Evolutionary conservation across 129 eudicot genomes (phyloP).

Genomic region (Gnaphalium uliginosum): DNA sequence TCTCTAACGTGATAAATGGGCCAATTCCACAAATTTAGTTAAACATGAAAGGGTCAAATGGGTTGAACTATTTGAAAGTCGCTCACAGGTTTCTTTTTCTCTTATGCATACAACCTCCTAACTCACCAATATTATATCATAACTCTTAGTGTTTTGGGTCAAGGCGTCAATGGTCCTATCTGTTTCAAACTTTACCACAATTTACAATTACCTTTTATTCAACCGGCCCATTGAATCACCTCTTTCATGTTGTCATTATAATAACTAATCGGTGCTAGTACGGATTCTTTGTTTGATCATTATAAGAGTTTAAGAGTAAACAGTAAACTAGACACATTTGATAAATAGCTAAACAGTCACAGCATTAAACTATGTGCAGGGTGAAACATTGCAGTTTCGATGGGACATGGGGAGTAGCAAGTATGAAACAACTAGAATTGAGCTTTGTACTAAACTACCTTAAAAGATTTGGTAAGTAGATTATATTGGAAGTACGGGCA

Average conservation of each 20-base stretch:
- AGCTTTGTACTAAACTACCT: conserved; percentile 24
- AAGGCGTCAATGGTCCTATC: no score
- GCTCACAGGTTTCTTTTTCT: not conserved
- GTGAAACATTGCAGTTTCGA: conserved; percentile 12
- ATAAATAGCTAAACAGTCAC: conserved; percentile 1
- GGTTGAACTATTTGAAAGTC: not conserved
- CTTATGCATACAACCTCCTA: conserved; percentile 3
- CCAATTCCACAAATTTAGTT: not conserved
- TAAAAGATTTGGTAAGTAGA: conserved; percentile 11
- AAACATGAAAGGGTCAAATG: not conserved
- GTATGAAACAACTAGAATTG: not conserved
- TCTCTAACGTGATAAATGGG: conserved; percentile 1
- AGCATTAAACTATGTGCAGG: conserved; percentile 2
- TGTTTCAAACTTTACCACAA: not conserved
- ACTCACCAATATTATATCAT: not conserved
- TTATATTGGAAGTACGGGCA: conserved; percentile 6
- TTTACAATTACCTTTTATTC: not conserved
- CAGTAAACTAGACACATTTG: conserved; percentile 7
- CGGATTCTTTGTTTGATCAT: not conserved
- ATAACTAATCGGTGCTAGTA: not conserved
- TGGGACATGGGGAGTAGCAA: not conserved
- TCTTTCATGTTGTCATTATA: not conserved
- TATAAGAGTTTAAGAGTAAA: not conserved
- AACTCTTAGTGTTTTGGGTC: not conserved
- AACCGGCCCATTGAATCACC: not conserved